These are phyloP conservation scores for Apophysomyces variabilis DNA, from an alignment of 371 early-diverging fungal species.

Conservation along the genomic window DNA sequence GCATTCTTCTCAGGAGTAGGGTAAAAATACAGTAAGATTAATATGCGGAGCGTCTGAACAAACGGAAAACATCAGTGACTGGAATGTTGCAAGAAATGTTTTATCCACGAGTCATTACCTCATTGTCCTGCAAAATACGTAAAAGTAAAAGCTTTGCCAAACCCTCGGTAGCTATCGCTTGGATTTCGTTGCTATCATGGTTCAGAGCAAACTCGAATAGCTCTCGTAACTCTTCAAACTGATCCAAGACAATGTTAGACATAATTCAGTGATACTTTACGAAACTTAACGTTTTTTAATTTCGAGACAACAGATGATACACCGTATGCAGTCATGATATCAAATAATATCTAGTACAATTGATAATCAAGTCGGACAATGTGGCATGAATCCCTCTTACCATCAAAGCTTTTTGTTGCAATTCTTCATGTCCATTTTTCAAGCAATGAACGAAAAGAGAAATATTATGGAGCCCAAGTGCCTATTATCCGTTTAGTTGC, in stretches of 20 bases:
- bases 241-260: neutral
- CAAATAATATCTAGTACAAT: conserved; percentile 60
- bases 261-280: conserved; percentile 10
- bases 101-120: conserved; percentile 38
- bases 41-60: conserved; percentile 62
- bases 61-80: neutral
- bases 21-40: conserved; percentile 82
- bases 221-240: conserved; percentile 45
- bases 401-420: conserved; percentile 53
- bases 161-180: conserved; percentile 65
- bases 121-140: conserved; percentile 50
- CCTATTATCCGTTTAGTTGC: conserved; percentile 20
- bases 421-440: conserved; percentile 44
- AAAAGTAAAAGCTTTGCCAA: conserved; percentile 70
- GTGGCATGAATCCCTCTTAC: conserved; percentile 23
- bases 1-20: conserved; percentile 65
- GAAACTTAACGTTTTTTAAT: conserved; percentile 33
- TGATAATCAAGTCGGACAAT: neutral
- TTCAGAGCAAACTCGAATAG: conserved; percentile 58
- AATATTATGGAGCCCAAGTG: conserved; percentile 53
- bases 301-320: conserved; percentile 37
- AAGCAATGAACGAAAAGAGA: conserved; percentile 49
- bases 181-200: conserved; percentile 49
- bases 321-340: conserved; percentile 63
- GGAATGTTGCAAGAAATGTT: neutral